phyloP scores from a whole-genome alignment of 2,329 filamentous ascomycete genomes.

The Curvularia verruculosa region DNA sequence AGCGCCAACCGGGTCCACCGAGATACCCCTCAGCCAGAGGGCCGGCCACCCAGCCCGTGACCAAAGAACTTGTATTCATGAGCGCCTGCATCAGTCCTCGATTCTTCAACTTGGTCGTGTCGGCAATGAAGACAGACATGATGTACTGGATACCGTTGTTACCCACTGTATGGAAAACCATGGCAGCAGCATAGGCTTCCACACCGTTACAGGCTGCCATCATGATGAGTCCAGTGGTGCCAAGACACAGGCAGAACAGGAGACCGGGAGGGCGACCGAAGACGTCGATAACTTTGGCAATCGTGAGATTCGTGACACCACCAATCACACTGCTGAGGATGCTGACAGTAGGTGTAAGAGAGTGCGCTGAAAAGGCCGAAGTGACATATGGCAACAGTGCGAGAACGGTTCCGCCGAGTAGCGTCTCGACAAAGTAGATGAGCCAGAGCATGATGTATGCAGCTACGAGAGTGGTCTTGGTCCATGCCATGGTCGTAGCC shows the following conservation, averaged over 20 bases:
- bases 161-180: conserved; percentile 70
- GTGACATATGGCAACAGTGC: conserved; percentile 49
- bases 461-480: not conserved
- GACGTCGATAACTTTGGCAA: conserved; percentile 50
- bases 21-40: conserved; percentile 49
- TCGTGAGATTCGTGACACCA: conserved; percentile 44
- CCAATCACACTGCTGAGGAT: conserved; percentile 43
- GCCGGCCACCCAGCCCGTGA: conserved; percentile 29
- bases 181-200: conserved; percentile 65
- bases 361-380: conserved; percentile 41
- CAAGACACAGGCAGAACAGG: conserved; percentile 28
- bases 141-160: conserved; percentile 57
- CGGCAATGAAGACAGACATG: conserved; percentile 66
- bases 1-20: conserved; percentile 61
- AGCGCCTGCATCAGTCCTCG: conserved; percentile 66
- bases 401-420: conserved; percentile 49
- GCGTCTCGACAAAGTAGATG: conserved; percentile 53
- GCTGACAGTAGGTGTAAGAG: conserved; percentile 40
- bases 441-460: conserved; percentile 18
- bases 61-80: conserved; percentile 23
- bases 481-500: conserved; percentile 15
- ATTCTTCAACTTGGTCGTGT: conserved; percentile 68
- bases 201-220: conserved; percentile 68
- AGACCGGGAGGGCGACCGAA: conserved; percentile 49
- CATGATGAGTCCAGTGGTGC: conserved; percentile 59